phyloP scores from a whole-genome alignment of 129 eudicot species.

The Silybum marianum region DNA sequence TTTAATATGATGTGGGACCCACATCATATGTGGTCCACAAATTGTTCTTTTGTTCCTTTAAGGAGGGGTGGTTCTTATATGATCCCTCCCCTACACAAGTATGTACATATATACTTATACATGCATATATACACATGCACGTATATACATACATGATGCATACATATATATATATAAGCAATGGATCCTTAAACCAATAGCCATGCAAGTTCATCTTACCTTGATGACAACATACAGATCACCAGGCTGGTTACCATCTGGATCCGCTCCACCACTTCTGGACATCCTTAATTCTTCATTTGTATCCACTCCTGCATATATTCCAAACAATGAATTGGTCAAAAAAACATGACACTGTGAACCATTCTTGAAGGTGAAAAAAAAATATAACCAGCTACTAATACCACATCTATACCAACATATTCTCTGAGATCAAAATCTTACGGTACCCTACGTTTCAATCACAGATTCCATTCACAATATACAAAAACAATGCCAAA shows the following conservation, averaged over 20 bases:
- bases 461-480: background rate
- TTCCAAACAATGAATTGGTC: conserved; percentile 16
- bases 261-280: conserved; percentile 93
- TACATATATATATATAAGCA: background rate
- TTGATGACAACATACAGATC: conserved; percentile 77
- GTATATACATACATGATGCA: background rate
- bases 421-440: too few relatives aligned
- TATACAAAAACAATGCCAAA: conserved; percentile 12
- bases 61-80: too few relatives aligned
- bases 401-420: background rate
- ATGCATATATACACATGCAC: background rate
- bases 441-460: background rate
- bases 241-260: conserved; percentile 90
- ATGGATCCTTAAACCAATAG: background rate
- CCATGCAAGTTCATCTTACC: conserved; percentile 42
- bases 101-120: background rate
- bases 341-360: background rate
- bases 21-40: too few relatives aligned
- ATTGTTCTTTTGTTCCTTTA: too few relatives aligned
- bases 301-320: conserved; percentile 68
- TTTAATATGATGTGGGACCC: too few relatives aligned
- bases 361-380: background rate
- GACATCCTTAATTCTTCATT: conserved; percentile 67
- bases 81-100: too few relatives aligned
- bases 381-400: background rate